A percentile compares a stretch with the other conserved stretches of the same genome.
These are phyloP conservation scores for Arabidopsis suecica DNA, from an alignment of 345 rosid species.

Conservation along the genomic window DNA sequence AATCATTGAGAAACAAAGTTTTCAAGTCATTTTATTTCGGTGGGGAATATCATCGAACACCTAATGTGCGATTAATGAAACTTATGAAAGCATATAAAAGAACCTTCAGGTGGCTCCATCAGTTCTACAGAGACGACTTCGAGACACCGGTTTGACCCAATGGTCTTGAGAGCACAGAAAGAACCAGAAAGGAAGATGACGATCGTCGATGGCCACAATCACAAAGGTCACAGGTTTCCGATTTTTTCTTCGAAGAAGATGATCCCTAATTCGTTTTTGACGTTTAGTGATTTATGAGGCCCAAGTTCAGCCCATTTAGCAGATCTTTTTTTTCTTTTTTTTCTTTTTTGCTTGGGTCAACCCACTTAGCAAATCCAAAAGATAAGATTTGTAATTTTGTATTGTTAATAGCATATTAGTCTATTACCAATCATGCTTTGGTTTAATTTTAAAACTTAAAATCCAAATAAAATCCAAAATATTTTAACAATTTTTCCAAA, in stretches of 20 bases:
- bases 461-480: no score
- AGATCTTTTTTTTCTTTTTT: neutral
- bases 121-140: neutral
- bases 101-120: conserved; percentile 30
- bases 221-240: neutral
- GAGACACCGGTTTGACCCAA: neutral
- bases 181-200: neutral
- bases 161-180: neutral
- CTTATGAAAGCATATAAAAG: neutral
- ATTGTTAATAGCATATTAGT: no score
- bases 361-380: neutral
- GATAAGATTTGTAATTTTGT: no score
- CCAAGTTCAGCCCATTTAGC: neutral
- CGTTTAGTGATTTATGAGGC: neutral
- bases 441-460: no score
- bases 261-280: neutral
- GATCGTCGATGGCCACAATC: neutral
- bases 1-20: neutral
- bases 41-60: conserved; percentile 26
- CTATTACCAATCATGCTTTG: no score
- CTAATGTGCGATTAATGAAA: conserved; percentile 1
- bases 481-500: no score
- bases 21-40: neutral
- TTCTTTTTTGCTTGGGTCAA: neutral
- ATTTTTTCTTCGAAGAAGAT: neutral